Percentiles rank a stretch among this genome's conserved stretches.
Conservation (phyloP, 208 protist genomes). For the Trypanosoma brucei region DNA sequence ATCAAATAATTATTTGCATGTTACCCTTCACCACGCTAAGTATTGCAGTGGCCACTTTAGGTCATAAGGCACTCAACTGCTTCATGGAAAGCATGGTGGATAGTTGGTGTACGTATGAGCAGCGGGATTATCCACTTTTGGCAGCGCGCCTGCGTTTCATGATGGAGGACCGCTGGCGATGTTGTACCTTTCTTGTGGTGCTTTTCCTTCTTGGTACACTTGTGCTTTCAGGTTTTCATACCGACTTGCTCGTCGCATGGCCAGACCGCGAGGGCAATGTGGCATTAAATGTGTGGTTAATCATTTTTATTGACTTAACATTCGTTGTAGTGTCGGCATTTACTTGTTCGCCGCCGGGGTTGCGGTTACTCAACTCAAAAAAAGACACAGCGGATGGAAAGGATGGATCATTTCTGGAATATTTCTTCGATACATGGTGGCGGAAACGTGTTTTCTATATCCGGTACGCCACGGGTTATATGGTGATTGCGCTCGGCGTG, state of each 20-base stretch:
- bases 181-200: conserved; percentile 38
- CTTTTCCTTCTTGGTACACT: conserved; percentile 24
- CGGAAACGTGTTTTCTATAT: conserved; percentile 59
- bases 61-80: conserved; percentile 75
- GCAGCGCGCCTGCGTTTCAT: conserved; percentile 51
- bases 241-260: conserved; percentile 42
- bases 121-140: conserved; percentile 74
- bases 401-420: conserved; percentile 31
- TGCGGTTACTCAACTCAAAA: neutral
- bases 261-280: conserved; percentile 32
- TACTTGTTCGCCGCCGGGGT: conserved; percentile 2
- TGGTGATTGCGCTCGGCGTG: conserved; percentile 34
- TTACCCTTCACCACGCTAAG: conserved; percentile 63
- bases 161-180: conserved; percentile 36
- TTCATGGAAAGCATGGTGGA: conserved; percentile 76
- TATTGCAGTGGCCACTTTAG: conserved; percentile 50
- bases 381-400: conserved; percentile 1
- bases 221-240: conserved; percentile 38
- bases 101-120: conserved; percentile 46
- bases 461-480: conserved; percentile 62
- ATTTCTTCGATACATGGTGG: conserved; percentile 79
- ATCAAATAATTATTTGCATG: conserved; percentile 48
- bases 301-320: conserved; percentile 23
- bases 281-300: conserved; percentile 24
- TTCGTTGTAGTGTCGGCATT: conserved; percentile 41